Base-by-base conservation (phyloP, 306 rosid genomes). In the Sphenostylis stenocarpa region DNA sequence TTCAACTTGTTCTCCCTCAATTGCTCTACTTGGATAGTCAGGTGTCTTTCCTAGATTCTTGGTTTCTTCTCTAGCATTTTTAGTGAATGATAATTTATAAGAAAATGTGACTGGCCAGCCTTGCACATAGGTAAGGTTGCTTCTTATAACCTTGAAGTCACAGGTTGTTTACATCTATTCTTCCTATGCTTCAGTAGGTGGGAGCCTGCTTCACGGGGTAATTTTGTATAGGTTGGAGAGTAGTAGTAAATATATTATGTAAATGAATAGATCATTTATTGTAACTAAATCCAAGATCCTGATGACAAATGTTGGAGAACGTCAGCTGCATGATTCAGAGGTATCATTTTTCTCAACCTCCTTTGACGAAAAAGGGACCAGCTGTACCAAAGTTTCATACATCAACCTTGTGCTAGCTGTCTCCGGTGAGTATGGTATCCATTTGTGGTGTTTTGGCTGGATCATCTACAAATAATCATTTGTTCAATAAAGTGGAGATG, bases 401-500 rank as follows among this genome's bases (percentile, higher is more conserved):
- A 52, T 49, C 51, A 29, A 52, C 76, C 65, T 55, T 17, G 76
- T 53, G 72, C 23, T 76, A 44, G 63, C 47, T 68, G 65, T 61
- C 71, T 58, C 67, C 36, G 65, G 45, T 55, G 57, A 45, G 31
- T 69, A 17, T 34, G 63, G 11, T 41, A 19, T 71, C 45, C 15
- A 38, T 70, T 26, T 38, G 2, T 19, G n/a, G 31, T 48, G 38
- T 73, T 77, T 77, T 43, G 45, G 53, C 21, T n/a, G 51, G 51
- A 49, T 70, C 68, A 62, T 73, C 8, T 38, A 34, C 23, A 4
- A 67, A 26, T 68, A 67, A 26, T 68, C 55, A 45, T 43, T 76
- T 61, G 51, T 65, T 77, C 67, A 61, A 62, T 66, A n/a, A 38
- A 14, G 58, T 31, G 63, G 77, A 72, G 57, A 80, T 76, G 78